Evolutionary conservation across 305 asterid genomes (phyloP), one percentile per base, ranked within the genome.

Genomic region (Solanum aculeatissimum): DNA sequence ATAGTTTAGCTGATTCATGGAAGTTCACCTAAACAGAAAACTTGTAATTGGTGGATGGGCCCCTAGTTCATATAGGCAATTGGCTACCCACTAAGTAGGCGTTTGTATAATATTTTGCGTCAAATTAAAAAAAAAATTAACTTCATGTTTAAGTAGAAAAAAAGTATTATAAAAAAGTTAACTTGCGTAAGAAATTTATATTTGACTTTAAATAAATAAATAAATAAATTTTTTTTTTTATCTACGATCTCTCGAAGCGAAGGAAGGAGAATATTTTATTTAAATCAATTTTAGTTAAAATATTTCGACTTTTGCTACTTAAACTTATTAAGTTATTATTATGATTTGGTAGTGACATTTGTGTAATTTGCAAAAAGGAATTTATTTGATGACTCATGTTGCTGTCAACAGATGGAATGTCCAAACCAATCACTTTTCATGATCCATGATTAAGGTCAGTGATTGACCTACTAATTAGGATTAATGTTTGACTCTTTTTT

Each of bases 1-100:
- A 85, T 86, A 91, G 90, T 90, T 68, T 88, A 92, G 91, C 91
- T 81, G 82, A 85, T 83, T 85, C 81, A 85, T 54, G 87, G 91
- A 85, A 89, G 83, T 81, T 89, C 86, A 63, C 83, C 84, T 86
- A 83, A 84, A 77, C 84, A 84, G 84, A 80, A 21, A 80, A 35
- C 8, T 55, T 21, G 35, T 32, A 57, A 79, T 80, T 80, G 68
- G 54, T 90, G 89, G 87, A 90, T 86, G 74, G 88, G 89, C 85
- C 85, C 70, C 86, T 78, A 78, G 45, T 75, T 77, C 71, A 10
- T 83, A 63, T 81, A 65, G 87, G 91, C 89, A 85, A 53, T 80
- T 69, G 78, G 53, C 78, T 38, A 40, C 32, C 91, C 90, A 89
- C 92, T 89, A 86, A 89, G 49, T 69, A 18, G 38, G 53, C 53